Evolutionary conservation across 1,139 yeast species (phyloP).

Genomic region (Candida sp.): DNA sequence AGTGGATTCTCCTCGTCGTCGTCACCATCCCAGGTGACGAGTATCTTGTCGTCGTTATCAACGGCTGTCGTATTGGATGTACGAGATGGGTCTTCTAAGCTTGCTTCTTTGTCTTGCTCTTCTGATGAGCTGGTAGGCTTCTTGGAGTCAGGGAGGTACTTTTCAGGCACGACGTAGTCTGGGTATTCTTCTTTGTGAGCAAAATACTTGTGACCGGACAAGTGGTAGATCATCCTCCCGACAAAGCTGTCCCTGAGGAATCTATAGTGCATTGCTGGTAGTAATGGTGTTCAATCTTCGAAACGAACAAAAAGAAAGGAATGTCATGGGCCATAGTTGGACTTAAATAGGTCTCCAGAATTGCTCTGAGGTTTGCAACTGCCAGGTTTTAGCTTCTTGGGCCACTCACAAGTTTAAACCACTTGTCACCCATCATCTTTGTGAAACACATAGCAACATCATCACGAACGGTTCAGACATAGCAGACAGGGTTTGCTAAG

Average conservation of each 20-base stretch:
- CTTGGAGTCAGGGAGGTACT: constrained; percentile 20
- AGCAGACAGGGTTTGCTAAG: too few relatives aligned
- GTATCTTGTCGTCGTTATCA: constrained; percentile 9
- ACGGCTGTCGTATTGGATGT: background rate
- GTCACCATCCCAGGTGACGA: constrained; percentile 30
- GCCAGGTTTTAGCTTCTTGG: too few relatives aligned
- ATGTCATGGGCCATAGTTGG: too few relatives aligned
- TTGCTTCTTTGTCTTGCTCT: constrained; percentile 1
- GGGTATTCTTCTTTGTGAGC: constrained; percentile 31
- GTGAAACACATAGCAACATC: too few relatives aligned
- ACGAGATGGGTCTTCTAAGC: background rate
- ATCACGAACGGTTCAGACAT: too few relatives aligned
- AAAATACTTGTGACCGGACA: constrained; percentile 29
- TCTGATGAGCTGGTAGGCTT: constrained; percentile 2
- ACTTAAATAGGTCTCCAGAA: too few relatives aligned
- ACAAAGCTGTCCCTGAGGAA: constrained; percentile 32
- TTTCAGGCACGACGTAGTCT: constrained; percentile 35
- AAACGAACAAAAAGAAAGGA: background rate
- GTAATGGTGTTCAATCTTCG: background rate
- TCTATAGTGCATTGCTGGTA: constrained; percentile 2
- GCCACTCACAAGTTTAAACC: too few relatives aligned
- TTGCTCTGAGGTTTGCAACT: too few relatives aligned
- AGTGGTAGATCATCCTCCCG: constrained; percentile 31
- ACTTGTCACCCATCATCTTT: too few relatives aligned
- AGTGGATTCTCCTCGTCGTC: constrained; percentile 34